Base-by-base conservation (phyloP, 441 rosid genomes). In the California macrophylla region DNA sequence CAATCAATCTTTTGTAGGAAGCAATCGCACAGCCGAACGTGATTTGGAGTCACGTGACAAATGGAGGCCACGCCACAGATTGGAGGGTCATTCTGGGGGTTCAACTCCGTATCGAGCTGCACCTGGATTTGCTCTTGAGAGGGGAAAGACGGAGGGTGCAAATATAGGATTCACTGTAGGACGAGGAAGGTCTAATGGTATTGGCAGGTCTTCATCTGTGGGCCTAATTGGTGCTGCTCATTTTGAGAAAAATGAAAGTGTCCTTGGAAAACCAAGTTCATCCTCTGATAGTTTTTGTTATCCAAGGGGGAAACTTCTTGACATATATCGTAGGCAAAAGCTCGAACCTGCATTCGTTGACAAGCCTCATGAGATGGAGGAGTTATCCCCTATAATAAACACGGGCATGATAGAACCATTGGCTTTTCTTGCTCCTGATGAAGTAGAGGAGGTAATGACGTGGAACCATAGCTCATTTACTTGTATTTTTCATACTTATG, bases 221-320 rank as follows among this genome's bases (percentile, higher is more conserved):
- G 68, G 76, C 62, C 45, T 73, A 2, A 29, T 73, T 42, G 63
- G 72, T 50, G 66, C 72, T 77, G 28, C 74, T 77, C 74, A 82
- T 71, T 58, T 45, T 75, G 67, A 81, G 78, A 52, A 52, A 52
- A 52, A 52, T 52, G 60, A 52, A 6, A 52, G 10, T 15, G 23
- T 52, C 24, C 60, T 52, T 42, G 80, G 82, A 42, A 80, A 84
- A 77, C 77, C 86, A 34, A 47, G 69, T 69, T 26, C 71, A 18
- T 21, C 56, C 29, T 65, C 60, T 23, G 82, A 77, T 56, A 50
- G 80, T 25, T 90, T 83, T 74, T 77, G 81, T 79, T 89, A 91
- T 70, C 89, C 89, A 16, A 89, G 97, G 80, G 93, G 88, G 26
- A 93, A 89, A 83, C 87, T 93, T 58, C 98, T 93, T 78, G 98